Conservation (phyloP, 768 basidiomycete species). For the Naganishia vishniacii region DNA sequence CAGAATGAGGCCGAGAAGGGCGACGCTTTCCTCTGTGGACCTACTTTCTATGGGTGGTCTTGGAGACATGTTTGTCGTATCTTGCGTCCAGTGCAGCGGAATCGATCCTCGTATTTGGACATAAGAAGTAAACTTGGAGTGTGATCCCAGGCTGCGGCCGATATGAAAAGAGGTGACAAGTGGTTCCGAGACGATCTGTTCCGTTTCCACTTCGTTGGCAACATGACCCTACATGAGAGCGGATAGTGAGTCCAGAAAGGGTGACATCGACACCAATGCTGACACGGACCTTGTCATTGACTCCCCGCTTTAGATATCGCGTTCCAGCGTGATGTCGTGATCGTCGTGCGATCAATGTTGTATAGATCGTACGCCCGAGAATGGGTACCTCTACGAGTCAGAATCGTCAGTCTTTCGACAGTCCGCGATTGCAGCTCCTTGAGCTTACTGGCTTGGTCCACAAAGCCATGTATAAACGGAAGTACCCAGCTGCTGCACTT, state of each 20-base stretch:
- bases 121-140: conserved; percentile 87
- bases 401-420: background rate
- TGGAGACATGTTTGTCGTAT: conserved; percentile 79
- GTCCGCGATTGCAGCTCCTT: conserved; percentile 24
- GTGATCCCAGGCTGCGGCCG: conserved; percentile 26
- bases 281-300: conserved; percentile 72
- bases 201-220: conserved; percentile 97
- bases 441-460: conserved; percentile 92
- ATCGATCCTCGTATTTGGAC: conserved; percentile 96
- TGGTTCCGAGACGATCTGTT: conserved; percentile 66
- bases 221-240: conserved; percentile 74
- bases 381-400: conserved; percentile 72
- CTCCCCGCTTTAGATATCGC: conserved; percentile 85
- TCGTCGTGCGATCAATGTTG: conserved; percentile 88
- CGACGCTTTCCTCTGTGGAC: no score
- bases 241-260: conserved; percentile 21
- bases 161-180: conserved; percentile 39
- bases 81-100: conserved; percentile 94
- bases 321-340: conserved; percentile 95
- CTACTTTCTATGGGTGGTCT: conserved; percentile 92
- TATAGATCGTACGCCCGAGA: conserved; percentile 79
- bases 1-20: no score
- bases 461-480: conserved; percentile 88
- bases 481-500: conserved; percentile 69
- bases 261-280: background rate